phyloP scores from a whole-genome alignment of 305 asterid genomes.

The Vinca major region DNA sequence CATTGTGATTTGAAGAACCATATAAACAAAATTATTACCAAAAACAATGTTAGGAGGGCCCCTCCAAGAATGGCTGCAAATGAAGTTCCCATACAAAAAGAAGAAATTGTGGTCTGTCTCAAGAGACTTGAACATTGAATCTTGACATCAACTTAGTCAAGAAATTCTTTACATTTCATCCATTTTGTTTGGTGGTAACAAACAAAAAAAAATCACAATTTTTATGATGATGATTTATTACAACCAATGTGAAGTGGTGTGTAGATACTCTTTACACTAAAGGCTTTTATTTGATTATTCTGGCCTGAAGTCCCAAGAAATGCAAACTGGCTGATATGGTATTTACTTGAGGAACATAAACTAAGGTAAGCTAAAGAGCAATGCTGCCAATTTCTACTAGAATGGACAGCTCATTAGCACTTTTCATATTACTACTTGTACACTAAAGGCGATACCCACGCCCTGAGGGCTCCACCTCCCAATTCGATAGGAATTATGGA shows the following conservation, averaged over 20 bases:
- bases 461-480: too few species aligned
- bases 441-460: too few species aligned
- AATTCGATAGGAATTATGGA: too few species aligned
- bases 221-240: background rate
- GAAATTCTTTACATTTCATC: background rate
- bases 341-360: constrained; percentile 22
- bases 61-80: constrained; percentile 48
- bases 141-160: background rate
- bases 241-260: constrained; percentile 12
- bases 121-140: constrained; percentile 31
- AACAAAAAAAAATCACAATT: background rate
- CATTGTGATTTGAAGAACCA: constrained; percentile 27
- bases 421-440: background rate
- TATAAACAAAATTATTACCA: constrained; percentile 21
- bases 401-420: constrained; percentile 36
- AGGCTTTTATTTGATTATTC: constrained; percentile 2
- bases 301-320: constrained; percentile 13
- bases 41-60: constrained; percentile 32
- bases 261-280: constrained; percentile 15
- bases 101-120: constrained; percentile 11
- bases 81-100: constrained; percentile 37
- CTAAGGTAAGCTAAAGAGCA: constrained; percentile 18
- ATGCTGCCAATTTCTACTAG: constrained; percentile 29
- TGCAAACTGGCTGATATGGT: constrained; percentile 20
- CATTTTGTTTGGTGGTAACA: background rate